Conservation (phyloP, 768 basidiomycete species). For the Hygrophoropsis aurantiaca region DNA sequence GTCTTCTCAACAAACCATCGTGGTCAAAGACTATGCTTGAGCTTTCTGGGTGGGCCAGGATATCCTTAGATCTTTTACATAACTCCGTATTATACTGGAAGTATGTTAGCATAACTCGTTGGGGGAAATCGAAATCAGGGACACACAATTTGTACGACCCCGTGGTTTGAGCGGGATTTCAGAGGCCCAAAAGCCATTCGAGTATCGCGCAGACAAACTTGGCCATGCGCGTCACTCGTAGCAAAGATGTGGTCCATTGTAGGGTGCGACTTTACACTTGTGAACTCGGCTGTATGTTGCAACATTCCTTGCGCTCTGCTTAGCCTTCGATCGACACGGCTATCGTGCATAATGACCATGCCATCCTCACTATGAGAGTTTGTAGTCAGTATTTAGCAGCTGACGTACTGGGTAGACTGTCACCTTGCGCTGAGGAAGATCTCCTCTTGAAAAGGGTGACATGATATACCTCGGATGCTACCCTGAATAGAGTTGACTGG, state of each 20-base stretch:
- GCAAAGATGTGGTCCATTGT: conserved; percentile 66
- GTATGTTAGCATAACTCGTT: conserved; percentile 28
- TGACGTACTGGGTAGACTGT: background rate
- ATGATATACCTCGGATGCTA: conserved; percentile 61
- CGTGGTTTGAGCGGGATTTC: conserved; percentile 42
- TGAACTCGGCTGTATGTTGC: conserved; percentile 55
- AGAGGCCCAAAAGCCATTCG: conserved; percentile 72
- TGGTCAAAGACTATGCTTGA: conserved; percentile 70
- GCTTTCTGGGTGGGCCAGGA: conserved; percentile 61
- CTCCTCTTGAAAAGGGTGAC: conserved; percentile 68
- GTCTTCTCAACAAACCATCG: conserved; percentile 45
- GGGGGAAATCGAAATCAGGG: conserved; percentile 1
- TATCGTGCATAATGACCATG: conserved; percentile 60
- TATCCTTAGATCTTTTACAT: conserved; percentile 37
- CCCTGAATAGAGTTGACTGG: conserved; percentile 43
- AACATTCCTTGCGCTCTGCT: conserved; percentile 49
- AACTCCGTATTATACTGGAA: conserved; percentile 45
- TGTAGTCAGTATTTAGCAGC: background rate
- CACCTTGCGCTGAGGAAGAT: conserved; percentile 72
- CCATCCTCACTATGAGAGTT: conserved; percentile 62
- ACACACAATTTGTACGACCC: conserved; percentile 55
- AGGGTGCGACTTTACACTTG: conserved; percentile 69
- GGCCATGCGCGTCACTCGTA: conserved; percentile 58
- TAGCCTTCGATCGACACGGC: conserved; percentile 37
- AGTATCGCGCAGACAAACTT: conserved; percentile 65